Evolutionary conservation across 441 rosid species (phyloP).

Genomic region (Erysimum cheiri): DNA sequence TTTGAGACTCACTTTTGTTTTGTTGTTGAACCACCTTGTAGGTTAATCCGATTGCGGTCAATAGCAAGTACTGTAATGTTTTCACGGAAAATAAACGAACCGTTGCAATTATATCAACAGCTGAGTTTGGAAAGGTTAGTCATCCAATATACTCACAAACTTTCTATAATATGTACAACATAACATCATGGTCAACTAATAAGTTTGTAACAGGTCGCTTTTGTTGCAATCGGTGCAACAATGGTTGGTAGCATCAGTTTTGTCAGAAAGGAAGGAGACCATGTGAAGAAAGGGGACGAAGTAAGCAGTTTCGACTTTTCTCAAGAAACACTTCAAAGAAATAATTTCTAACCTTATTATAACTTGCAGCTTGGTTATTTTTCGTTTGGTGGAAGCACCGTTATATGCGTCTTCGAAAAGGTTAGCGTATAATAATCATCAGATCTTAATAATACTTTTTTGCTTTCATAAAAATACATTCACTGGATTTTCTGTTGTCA

Average conservation of each 20-base stretch:
- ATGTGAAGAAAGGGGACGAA: conserved; percentile 54
- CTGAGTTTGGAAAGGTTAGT: conserved; percentile 82
- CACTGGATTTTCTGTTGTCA: neutral
- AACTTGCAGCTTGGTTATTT: conserved; percentile 82
- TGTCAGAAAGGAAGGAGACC: conserved; percentile 63
- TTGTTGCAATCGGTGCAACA: conserved; percentile 96
- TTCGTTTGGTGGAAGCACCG: conserved; percentile 97
- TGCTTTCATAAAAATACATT: neutral
- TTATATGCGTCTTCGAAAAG: conserved; percentile 89
- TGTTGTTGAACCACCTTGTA: conserved; percentile 27
- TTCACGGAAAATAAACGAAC: conserved; percentile 90
- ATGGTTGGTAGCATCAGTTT: conserved; percentile 96
- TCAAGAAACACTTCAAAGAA: neutral
- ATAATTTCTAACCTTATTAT: conserved; percentile 16
- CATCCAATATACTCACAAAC: neutral
- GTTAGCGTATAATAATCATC: conserved; percentile 44
- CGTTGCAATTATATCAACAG: conserved; percentile 72
- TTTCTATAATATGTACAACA: neutral
- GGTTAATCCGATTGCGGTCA: conserved; percentile 97
- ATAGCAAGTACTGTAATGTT: conserved; percentile 94
- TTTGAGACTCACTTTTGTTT: conserved; percentile 9
- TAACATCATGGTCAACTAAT: conserved; percentile 13
- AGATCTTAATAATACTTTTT: neutral
- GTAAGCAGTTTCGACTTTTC: conserved; percentile 26
- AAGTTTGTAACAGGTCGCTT: conserved; percentile 72